Base-by-base conservation (phyloP, 495 filamentous ascomycete species). In the Podospora tetraspora region DNA sequence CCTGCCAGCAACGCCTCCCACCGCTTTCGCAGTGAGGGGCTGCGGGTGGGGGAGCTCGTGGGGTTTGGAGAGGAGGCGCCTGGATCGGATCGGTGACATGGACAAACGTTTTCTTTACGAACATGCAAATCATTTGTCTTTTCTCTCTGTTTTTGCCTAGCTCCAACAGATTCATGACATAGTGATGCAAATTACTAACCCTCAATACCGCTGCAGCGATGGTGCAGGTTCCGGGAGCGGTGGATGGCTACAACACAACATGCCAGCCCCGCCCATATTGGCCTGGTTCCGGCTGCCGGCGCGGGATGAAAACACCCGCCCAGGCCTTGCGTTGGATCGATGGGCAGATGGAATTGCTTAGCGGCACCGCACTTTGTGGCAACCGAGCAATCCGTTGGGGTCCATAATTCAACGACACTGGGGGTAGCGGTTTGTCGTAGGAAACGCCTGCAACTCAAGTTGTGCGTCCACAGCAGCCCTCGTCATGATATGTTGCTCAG, bases 41-140 rank as follows among this genome's bases (percentile, higher is more conserved):
- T 43, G 34, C 58, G 65, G 34, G 60, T 43, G 66, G 62, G 65
- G 65, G 65, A 66, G 62, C 25, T 34, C 25, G 21, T 24, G 57
- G 32, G 27, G 23, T 23, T 24, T 1, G 13, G 29, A 30, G 29
- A 16, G 34, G 13, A 19, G 43, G 43, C 12, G 43, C 43, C 43
- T 24, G 59, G 27, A 59, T 59, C 59, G 59, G 59, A 52, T 16
- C 34, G 34, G 34, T 16, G 34, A 43, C 13, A 13, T 43, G 34
- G 34, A n/a, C 43, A 60, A 60, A 8, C 7, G 11, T 3, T n/a
- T 60, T 29, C 22, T 19, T 16, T 60, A 7, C 58, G 27, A 27
- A 1, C 7, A 29, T 6, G n/a, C 34, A 37, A 43, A 6, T 43
- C 4, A 16, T 43, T 16, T 19, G 12, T 60, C 16, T 24, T 24